Percentiles rank a stretch among this genome's conserved stretches.
phyloP scores from a whole-genome alignment of 1,139 yeast species.

The Suhomyces panamericanus region DNA sequence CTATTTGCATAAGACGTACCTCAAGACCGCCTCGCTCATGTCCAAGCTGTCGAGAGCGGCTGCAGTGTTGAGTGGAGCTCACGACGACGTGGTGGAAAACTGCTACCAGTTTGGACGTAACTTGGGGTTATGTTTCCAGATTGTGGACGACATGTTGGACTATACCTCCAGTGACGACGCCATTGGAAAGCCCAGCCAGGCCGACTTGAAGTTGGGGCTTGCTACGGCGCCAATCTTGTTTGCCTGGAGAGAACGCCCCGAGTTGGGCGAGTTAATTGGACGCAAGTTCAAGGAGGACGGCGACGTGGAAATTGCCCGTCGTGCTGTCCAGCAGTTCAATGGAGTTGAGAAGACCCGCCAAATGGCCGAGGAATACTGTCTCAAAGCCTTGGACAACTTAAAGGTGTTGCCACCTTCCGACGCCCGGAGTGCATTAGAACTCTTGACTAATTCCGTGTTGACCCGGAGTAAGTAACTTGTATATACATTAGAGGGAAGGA shows the following conservation, averaged over 20 bases:
- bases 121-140: conserved; percentile 91
- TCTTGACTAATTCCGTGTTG: conserved; percentile 78
- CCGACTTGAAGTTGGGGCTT: conserved; percentile 87
- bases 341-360: conserved; percentile 78
- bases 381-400: conserved; percentile 70
- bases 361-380: conserved; percentile 78
- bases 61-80: conserved; percentile 88
- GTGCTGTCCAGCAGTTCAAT: conserved; percentile 65
- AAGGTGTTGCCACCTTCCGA: conserved; percentile 81
- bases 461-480: conserved; percentile 65
- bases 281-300: conserved; percentile 81
- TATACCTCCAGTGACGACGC: conserved; percentile 81
- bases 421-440: conserved; percentile 83
- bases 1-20: conserved; percentile 89
- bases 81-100: conserved; percentile 70
- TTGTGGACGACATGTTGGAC: conserved; percentile 95
- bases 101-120: conserved; percentile 92
- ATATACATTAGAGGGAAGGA: neutral
- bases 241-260: conserved; percentile 91
- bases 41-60: conserved; percentile 94
- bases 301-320: conserved; percentile 78
- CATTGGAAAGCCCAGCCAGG: conserved; percentile 94
- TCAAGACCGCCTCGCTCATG: conserved; percentile 92
- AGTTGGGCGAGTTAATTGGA: conserved; percentile 76
- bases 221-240: conserved; percentile 96